phyloP scores from a whole-genome alignment of 768 basidiomycete genomes.

The Leccinum ochraceum region DNA sequence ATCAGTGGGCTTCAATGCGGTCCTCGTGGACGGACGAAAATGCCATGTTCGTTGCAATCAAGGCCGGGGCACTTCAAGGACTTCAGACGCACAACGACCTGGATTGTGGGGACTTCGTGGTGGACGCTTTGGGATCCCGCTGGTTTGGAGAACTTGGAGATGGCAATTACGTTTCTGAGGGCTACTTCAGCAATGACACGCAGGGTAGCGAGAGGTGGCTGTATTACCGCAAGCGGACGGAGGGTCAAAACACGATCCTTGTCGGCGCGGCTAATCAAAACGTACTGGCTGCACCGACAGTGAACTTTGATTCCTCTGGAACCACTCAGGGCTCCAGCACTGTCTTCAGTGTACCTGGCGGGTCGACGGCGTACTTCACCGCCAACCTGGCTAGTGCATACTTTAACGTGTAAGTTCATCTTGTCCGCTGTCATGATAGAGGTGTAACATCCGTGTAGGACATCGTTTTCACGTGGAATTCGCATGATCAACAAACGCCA shows the following conservation, averaged over 20 bases:
- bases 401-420: slow-evolving; percentile 58
- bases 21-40: slow-evolving; percentile 89
- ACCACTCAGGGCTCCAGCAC: slow-evolving; percentile 86
- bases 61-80: slow-evolving; percentile 75
- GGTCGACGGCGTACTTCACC: slow-evolving; percentile 82
- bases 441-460: slow-evolving; percentile 39
- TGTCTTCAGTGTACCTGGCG: slow-evolving; percentile 57
- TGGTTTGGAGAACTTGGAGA: slow-evolving; percentile 96
- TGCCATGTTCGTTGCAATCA: slow-evolving; percentile 85
- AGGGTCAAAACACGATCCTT: slow-evolving; percentile 95
- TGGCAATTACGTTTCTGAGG: slow-evolving; percentile 72
- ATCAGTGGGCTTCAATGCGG: slow-evolving; percentile 87
- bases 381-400: slow-evolving; percentile 80
- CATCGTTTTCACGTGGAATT: slow-evolving; percentile 81
- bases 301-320: slow-evolving; percentile 52
- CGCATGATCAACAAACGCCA: slow-evolving; percentile 79
- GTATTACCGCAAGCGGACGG: slow-evolving; percentile 96
- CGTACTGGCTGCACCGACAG: slow-evolving; percentile 63
- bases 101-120: slow-evolving; percentile 92
- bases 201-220: slow-evolving; percentile 78
- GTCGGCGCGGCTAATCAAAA: slow-evolving; percentile 79
- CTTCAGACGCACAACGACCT: slow-evolving; percentile 97
- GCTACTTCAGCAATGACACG: slow-evolving; percentile 76
- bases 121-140: slow-evolving; percentile 90
- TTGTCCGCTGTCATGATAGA: neutral